A percentile compares a stretch with the other conserved stretches of the same genome.
Evolutionary conservation across 495 filamentous ascomycete genomes (phyloP).

Genomic region (Polyplosphaeria fusca): DNA sequence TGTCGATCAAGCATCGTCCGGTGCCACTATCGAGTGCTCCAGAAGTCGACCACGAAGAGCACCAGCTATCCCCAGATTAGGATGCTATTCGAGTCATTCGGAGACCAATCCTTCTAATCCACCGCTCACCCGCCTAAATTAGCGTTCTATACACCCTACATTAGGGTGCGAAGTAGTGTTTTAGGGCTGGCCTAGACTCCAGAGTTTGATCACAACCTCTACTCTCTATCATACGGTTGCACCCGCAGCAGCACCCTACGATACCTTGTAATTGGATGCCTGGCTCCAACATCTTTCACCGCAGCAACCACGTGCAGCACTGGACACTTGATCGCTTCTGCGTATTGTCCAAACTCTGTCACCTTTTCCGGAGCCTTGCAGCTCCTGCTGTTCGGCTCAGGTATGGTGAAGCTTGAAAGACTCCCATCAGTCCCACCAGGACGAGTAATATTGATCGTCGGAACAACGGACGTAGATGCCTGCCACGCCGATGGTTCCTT

Average conservation of each 20-base stretch:
- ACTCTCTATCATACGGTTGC: neutral
- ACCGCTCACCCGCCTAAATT: neutral
- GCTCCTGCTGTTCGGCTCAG: neutral
- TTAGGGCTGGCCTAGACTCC: constrained; percentile 3
- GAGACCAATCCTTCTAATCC: neutral
- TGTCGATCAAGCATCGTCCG: too few relatives aligned
- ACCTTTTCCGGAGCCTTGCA: neutral
- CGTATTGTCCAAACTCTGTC: neutral
- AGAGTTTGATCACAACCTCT: neutral
- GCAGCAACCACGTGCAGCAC: constrained; percentile 1
- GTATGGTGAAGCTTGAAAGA: neutral
- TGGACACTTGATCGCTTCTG: neutral
- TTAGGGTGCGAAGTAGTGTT: constrained; percentile 1
- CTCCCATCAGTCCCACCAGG: neutral
- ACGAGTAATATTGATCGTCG: constrained; percentile 3
- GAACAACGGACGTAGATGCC: neutral
- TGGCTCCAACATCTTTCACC: neutral
- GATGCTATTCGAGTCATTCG: neutral
- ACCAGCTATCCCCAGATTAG: neutral
- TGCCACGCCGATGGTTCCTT: constrained; percentile 3
- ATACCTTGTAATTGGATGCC: constrained; percentile 10
- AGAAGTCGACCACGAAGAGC: neutral
- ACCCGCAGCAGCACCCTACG: constrained; percentile 4
- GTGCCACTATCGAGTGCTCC: neutral
- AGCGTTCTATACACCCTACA: neutral